Conservation (phyloP, 2,329 filamentous ascomycete genomes). For the Trichothecium sympodiale region DNA sequence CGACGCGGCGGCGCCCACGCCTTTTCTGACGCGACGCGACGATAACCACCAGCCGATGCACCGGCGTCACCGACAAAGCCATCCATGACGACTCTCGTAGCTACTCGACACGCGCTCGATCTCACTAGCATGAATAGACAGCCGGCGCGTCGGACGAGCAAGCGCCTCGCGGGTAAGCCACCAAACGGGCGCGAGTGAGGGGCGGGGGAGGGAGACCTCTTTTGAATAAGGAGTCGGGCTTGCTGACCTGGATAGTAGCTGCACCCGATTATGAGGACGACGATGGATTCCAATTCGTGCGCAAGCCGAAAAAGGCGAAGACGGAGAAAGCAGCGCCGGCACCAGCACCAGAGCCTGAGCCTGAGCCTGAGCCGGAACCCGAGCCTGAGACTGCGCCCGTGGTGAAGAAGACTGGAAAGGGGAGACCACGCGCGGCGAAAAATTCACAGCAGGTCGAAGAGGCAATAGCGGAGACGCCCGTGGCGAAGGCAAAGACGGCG, state of each 20-base stretch:
- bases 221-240: background rate
- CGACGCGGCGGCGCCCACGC: no score
- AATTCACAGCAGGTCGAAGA: conserved; percentile 12
- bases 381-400: conserved; percentile 16
- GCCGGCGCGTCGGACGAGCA: conserved; percentile 50
- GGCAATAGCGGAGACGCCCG: conserved; percentile 12
- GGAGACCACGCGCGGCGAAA: conserved; percentile 18
- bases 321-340: no score
- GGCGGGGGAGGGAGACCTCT: conserved; percentile 1
- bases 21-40: background rate
- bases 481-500: conserved; percentile 10
- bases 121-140: conserved; percentile 59
- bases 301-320: conserved; percentile 55
- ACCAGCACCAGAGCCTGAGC: conserved; percentile 24
- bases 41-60: conserved; percentile 7
- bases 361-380: conserved; percentile 17
- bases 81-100: conserved; percentile 63
- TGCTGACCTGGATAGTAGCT: conserved; percentile 17
- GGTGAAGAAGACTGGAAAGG: conserved; percentile 26
- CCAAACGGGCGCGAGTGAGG: background rate
- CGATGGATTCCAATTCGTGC: conserved; percentile 67
- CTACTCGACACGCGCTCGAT: conserved; percentile 53
- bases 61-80: conserved; percentile 21
- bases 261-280: conserved; percentile 53
- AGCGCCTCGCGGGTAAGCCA: conserved; percentile 50